Evolutionary conservation across 1,139 yeast species (phyloP), one percentile per base, ranked within the genome.

Genomic region (Scheffersomyces illinoinensis): DNA sequence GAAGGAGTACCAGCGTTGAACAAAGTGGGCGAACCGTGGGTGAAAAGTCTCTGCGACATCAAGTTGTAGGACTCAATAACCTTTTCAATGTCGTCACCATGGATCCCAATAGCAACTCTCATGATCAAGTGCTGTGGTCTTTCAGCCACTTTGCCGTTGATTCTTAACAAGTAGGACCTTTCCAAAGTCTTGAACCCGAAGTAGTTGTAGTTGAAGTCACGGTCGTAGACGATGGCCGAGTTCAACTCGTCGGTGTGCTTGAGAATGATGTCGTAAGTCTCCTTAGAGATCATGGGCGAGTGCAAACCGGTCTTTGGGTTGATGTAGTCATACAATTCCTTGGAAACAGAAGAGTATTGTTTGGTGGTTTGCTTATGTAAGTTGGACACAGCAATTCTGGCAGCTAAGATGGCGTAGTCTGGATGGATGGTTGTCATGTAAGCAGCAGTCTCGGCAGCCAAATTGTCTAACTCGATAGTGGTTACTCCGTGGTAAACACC

Each of bases 401-500:
- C 98, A 56, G 98, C 99, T 66, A 95, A 84, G 53, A 87, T 87
- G 54, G 98, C 97, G 69, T 95, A 93, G 76, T 95, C 98, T 23
- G 98, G 98, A 74, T 95, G 99, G 61, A 90, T 86, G 20, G 98
- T 95, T 62, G 98, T 91, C 97, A 93, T 90, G 70, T 91, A 90
- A 52, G 98, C 98, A 59, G 98, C 96, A 50, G 98, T 93, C 77
- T 95, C 99, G 52, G 98, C 97, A 55, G 97, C 97, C 68, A 95
- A 84, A 76, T 95, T 93, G 68, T 91, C 95, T 64, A 93, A 84
- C 75, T 93, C 98, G 64, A 91, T 86, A 59, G 99, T 95, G 70
- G 95, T 93, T 57, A 95, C 99, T 68, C 99, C 99, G 70, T 93
- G 97, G 78, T 92, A 92, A 58, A 92, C 96, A 66, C 97, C 97